phyloP scores from a whole-genome alignment of 805 yeast species.

The Starmerella floris region DNA sequence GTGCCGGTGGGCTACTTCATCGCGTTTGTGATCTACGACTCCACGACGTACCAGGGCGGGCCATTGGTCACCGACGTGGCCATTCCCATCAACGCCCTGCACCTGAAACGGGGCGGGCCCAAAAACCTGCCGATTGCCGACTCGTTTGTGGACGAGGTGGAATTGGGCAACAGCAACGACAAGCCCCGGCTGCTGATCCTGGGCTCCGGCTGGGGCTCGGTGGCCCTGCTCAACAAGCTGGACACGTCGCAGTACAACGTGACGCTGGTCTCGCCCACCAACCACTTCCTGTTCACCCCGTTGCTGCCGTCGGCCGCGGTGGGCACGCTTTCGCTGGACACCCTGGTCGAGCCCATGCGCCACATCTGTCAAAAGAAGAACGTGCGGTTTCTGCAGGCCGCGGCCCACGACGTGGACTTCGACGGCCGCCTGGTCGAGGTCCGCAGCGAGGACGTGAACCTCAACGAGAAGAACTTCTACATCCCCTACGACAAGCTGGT shows the following conservation, averaged over 20 bases:
- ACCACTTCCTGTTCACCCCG: slow-evolving; percentile 58
- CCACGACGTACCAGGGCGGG: slow-evolving; percentile 41
- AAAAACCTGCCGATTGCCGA: slow-evolving; percentile 52
- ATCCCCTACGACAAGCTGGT: slow-evolving; percentile 62
- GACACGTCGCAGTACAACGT: slow-evolving; percentile 46
- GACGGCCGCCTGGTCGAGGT: slow-evolving; percentile 46
- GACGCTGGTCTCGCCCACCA: slow-evolving; percentile 54
- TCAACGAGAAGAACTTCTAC: slow-evolving; percentile 34
- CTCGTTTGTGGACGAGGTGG: slow-evolving; percentile 45
- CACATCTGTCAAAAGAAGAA: slow-evolving; percentile 38
- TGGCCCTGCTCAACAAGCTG: slow-evolving; percentile 41
- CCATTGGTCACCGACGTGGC: slow-evolving; percentile 31
- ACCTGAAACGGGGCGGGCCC: slow-evolving; percentile 54
- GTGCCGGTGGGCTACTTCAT: slow-evolving; percentile 27
- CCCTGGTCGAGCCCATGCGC: slow-evolving; percentile 51
- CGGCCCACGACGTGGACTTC: slow-evolving; percentile 46
- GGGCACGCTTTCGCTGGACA: slow-evolving; percentile 53
- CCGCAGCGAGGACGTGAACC: slow-evolving; percentile 33
- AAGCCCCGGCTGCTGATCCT: slow-evolving; percentile 48
- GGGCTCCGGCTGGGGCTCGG: slow-evolving; percentile 66
- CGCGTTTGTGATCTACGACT: slow-evolving; percentile 50
- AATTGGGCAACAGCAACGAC: slow-evolving; percentile 33
- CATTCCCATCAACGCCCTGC: slow-evolving; percentile 41
- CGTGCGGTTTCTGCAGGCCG: slow-evolving; percentile 53
- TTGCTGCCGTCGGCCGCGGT: slow-evolving; percentile 58